Conservation (phyloP, 495 filamentous ascomycete species). For the Apiosordaria backusii region DNA sequence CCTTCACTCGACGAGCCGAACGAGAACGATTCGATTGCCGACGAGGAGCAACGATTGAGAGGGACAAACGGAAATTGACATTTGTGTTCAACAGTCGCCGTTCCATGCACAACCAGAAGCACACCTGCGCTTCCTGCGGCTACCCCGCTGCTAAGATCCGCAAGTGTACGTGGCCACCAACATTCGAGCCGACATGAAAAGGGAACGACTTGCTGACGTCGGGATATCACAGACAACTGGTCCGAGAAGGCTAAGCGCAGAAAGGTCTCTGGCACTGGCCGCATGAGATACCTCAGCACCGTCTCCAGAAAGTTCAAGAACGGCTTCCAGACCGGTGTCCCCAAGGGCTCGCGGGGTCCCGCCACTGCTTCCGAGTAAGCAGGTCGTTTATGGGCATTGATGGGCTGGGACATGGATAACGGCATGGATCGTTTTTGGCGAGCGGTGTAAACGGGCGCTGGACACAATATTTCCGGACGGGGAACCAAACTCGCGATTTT, state of each 20-base stretch:
- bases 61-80: constrained; percentile 14
- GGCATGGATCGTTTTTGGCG: constrained; percentile 33
- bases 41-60: constrained; percentile 9
- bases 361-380: constrained; percentile 23
- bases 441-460: constrained; percentile 29
- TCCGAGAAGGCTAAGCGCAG: constrained; percentile 98
- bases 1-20: constrained; percentile 10
- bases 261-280: constrained; percentile 96
- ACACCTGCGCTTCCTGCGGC: constrained; percentile 94
- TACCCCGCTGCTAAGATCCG: constrained; percentile 95
- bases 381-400: constrained; percentile 17
- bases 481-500: constrained; percentile 24
- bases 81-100: constrained; percentile 64
- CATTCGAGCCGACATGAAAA: constrained; percentile 1
- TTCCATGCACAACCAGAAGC: constrained; percentile 99
- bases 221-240: constrained; percentile 77
- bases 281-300: constrained; percentile 86
- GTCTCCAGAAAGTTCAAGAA: constrained; percentile 90
- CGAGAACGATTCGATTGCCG: constrained; percentile 9
- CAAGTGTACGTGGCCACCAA: constrained; percentile 77
- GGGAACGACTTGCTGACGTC: constrained; percentile 18
- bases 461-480: constrained; percentile 18
- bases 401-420: constrained; percentile 24
- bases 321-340: constrained; percentile 86
- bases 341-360: constrained; percentile 77